A percentile compares a stretch with the other conserved stretches of the same genome.
Evolutionary conservation across 2,329 filamentous ascomycete species (phyloP).

Genomic region (Chrysosphaeria jannelii): DNA sequence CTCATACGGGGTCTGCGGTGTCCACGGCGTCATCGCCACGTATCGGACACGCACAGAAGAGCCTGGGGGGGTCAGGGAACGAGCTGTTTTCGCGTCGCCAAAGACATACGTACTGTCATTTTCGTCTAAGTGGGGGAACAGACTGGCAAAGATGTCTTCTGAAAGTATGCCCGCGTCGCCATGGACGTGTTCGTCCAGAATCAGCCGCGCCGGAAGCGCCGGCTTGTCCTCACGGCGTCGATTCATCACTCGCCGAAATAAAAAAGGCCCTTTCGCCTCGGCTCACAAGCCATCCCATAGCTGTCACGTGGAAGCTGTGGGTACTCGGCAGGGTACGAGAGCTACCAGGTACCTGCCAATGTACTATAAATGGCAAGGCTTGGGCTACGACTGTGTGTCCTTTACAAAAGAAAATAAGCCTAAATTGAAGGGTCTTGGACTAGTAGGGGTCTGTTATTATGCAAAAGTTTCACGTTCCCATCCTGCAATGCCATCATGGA

Average conservation of each 20-base stretch:
- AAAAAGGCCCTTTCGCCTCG: too few species aligned
- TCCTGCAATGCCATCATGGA: too few species aligned
- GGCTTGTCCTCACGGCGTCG: conserved; percentile 37
- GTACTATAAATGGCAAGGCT: too few species aligned
- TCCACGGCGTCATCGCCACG: conserved; percentile 47
- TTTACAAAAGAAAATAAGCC: too few species aligned
- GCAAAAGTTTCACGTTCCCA: too few species aligned
- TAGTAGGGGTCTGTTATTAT: too few species aligned
- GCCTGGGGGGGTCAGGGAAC: conserved; percentile 1
- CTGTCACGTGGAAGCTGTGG: too few species aligned
- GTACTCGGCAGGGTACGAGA: too few species aligned
- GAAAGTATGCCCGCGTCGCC: conserved; percentile 68
- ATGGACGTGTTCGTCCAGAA: conserved; percentile 61
- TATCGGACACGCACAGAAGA: conserved; percentile 18
- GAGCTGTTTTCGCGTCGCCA: conserved; percentile 3
- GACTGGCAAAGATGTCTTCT: conserved; percentile 53
- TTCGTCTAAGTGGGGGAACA: conserved; percentile 30
- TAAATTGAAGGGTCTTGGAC: too few species aligned
- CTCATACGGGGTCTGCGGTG: conserved; percentile 24
- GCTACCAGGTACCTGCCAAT: too few species aligned
- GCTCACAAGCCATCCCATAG: too few species aligned
- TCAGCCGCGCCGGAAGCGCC: conserved; percentile 46
- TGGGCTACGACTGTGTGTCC: too few species aligned
- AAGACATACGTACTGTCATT: conserved; percentile 3
- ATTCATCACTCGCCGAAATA: conserved; percentile 12